A percentile compares a stretch with the other conserved stretches of the same genome.
phyloP scores from a whole-genome alignment of 352 stramenopile species.

The Phytophthora macrochlamydospora region DNA sequence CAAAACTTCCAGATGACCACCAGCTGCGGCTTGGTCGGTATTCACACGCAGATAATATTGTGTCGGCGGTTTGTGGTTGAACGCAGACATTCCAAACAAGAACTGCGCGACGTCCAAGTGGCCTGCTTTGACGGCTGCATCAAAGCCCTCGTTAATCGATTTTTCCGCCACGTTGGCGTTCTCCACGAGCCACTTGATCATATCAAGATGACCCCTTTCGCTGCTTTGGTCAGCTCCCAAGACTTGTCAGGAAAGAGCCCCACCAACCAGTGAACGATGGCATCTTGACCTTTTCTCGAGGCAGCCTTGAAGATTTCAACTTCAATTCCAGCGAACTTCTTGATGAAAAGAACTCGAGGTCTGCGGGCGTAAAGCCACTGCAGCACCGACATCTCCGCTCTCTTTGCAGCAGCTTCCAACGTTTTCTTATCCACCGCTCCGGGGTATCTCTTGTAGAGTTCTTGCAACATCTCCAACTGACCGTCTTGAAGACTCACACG shows the following conservation, averaged over 20 bases:
- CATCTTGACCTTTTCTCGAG: conserved; percentile 12
- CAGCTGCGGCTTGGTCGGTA: background rate
- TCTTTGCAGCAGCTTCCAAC: no score
- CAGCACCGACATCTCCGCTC: background rate
- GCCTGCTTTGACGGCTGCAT: conserved; percentile 11
- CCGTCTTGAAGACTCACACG: no score
- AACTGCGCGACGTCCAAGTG: conserved; percentile 22
- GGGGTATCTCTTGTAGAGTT: no score
- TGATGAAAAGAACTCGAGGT: background rate
- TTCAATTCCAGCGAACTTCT: background rate
- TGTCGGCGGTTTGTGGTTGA: background rate
- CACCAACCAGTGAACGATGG: background rate
- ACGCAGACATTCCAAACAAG: conserved; percentile 6
- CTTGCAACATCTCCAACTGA: no score
- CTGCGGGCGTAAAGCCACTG: background rate
- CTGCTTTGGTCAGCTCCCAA: background rate
- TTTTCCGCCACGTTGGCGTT: conserved; percentile 5
- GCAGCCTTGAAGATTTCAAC: background rate
- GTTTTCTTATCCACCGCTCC: no score
- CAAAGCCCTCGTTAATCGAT: conserved; percentile 11
- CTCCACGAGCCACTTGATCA: conserved; percentile 17
- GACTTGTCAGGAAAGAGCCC: background rate
- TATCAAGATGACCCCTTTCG: background rate
- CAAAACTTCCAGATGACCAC: conserved; percentile 9
- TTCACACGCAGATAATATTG: background rate